Base-by-base conservation (phyloP, 1,139 yeast genomes). In the Hemisphaericaspora xylofermentans region DNA sequence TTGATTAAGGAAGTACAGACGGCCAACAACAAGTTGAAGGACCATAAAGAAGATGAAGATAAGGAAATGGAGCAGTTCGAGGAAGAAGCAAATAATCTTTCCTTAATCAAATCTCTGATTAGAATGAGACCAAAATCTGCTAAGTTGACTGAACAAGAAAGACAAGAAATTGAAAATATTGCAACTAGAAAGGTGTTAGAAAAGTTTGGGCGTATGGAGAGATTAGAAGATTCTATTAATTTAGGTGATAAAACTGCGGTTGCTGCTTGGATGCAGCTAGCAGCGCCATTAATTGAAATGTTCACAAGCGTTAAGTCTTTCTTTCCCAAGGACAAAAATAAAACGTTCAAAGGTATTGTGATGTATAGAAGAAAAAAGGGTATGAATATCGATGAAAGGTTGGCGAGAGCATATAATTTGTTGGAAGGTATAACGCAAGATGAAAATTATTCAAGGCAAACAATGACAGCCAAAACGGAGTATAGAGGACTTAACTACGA, bases 181-280 rank as follows among this genome's bases (percentile, higher is more conserved):
- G 78, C 91, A 42, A 71, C 78, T 33, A 63, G 79, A 35, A 71
- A 79, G 43, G 91, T 88, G 0, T 64, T 76, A 31, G 86, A 83
- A 29, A 84, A 82, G 48, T 85, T 76, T 54, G 71, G 78, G 15
- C 74, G 88, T 46, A 73, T 89, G 58, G 66, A 71, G 28, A 67
- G 84, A 40, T 73, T 84, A 41, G 76, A 78, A 35, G 75, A 72
- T 0, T 82, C 83, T 3, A 61, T 81, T 32, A 68, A 66, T 25
- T 60, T 60, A 12, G 82, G 81, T 2, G 84, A 84, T 42, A 58
- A 62, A 8, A 78, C 82, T 9, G 88, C 94, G 5, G 78, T 82
- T 0, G 70, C 76, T 12, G 80, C 88, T 10, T 93, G 98, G 98
- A 74, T 87, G 50, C 88, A 88, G 48, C 69, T 84, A 10, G 96